phyloP scores from a whole-genome alignment of 73 alveolate species.

The Symbiodinium pilosum region DNA sequence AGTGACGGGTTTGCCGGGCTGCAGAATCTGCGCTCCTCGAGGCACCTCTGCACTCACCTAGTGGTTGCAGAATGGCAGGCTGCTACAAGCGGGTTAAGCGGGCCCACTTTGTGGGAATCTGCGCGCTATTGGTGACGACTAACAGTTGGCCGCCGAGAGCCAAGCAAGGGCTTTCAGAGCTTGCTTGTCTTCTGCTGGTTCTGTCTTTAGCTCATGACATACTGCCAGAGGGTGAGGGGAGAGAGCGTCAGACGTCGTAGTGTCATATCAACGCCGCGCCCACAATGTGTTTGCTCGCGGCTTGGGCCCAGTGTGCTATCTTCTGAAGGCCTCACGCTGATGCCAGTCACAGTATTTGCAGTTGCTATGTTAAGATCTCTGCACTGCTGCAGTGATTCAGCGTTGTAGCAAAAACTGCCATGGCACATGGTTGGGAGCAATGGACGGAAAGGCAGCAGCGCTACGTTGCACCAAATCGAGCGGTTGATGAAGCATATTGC shows the following conservation, averaged over 20 bases:
- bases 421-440: background rate
- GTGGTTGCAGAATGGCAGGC: too few relatives aligned
- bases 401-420: slow-evolving; percentile 3
- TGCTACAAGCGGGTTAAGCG: too few relatives aligned
- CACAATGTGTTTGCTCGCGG: background rate
- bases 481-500: background rate
- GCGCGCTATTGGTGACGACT: too few relatives aligned
- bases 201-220: background rate
- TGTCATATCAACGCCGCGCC: slow-evolving; percentile 8
- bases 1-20: background rate
- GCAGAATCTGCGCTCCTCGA: too few relatives aligned
- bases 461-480: background rate
- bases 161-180: too few relatives aligned
- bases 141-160: too few relatives aligned
- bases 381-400: background rate
- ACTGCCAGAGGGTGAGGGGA: background rate
- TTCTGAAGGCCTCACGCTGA: slow-evolving; percentile 1
- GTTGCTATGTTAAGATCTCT: background rate
- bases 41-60: too few relatives aligned
- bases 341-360: background rate
- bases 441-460: background rate
- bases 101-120: too few relatives aligned
- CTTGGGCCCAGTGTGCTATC: slow-evolving; percentile 13
- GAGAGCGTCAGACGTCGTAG: background rate
- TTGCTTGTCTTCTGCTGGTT: background rate